Evolutionary conservation across 331 rosid genomes (phyloP).

Genomic region (Telfairia occidentalis): DNA sequence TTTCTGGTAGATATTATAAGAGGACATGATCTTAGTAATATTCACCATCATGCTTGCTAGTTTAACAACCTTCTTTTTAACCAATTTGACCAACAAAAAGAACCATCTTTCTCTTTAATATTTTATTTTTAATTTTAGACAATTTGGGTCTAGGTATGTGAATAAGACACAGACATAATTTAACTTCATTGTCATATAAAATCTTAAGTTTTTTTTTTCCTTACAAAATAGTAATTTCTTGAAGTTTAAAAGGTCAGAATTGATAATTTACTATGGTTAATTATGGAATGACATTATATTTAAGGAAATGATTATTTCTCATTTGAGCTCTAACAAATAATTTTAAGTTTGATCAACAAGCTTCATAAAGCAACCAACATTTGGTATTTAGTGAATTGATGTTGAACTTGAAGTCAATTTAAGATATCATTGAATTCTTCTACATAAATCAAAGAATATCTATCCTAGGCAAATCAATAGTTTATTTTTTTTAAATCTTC

Average conservation of each 20-base stretch:
- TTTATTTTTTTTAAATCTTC: no score
- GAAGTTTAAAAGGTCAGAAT: neutral
- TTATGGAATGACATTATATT: neutral
- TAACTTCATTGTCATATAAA: neutral
- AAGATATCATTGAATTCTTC: neutral
- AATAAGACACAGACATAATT: neutral
- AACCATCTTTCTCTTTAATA: neutral
- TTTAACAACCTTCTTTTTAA: neutral
- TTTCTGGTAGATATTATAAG: neutral
- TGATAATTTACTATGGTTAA: neutral
- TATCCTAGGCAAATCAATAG: no score
- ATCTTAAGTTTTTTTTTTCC: neutral
- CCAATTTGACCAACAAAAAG: neutral
- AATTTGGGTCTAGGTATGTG: neutral
- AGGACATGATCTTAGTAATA: neutral
- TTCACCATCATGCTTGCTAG: constrained; percentile 2
- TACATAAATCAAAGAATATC: neutral
- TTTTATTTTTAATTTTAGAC: neutral
- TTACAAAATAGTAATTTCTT: neutral
- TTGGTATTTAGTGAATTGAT: neutral
- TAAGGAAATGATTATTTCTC: neutral
- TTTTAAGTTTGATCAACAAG: neutral
- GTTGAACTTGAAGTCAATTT: neutral
- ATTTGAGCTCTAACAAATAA: neutral
- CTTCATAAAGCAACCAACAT: neutral